phyloP scores from a whole-genome alignment of 176 grass and related monocot genomes.

The Bonia amplexicaulis region DNA sequence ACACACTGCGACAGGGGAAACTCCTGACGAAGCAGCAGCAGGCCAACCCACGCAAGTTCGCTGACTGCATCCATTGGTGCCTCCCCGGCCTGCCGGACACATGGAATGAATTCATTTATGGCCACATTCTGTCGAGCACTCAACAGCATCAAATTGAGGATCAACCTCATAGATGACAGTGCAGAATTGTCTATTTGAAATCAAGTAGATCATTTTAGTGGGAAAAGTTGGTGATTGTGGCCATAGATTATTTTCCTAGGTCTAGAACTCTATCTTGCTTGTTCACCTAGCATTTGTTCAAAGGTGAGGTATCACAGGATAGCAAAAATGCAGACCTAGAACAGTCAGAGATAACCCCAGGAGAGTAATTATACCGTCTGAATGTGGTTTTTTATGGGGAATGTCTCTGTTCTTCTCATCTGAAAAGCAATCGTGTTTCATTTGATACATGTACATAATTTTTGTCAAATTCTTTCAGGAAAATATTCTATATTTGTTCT shows the following conservation, averaged over 20 bases:
- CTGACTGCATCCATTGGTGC: slow-evolving; percentile 93
- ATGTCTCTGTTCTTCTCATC: slow-evolving; percentile 13
- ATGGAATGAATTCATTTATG: slow-evolving; percentile 77
- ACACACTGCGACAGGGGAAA: slow-evolving; percentile 84
- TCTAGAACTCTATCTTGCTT: slow-evolving; percentile 40
- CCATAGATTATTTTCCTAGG: slow-evolving; percentile 37
- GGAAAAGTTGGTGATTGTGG: slow-evolving; percentile 23
- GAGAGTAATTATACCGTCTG: background rate
- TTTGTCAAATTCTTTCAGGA: background rate
- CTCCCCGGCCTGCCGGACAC: slow-evolving; percentile 63
- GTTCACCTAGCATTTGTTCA: slow-evolving; percentile 36
- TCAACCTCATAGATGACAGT: slow-evolving; percentile 43
- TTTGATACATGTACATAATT: slow-evolving; percentile 32
- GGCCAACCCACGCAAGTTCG: slow-evolving; percentile 56
- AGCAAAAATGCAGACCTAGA: slow-evolving; percentile 24
- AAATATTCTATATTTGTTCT: slow-evolving; percentile 7
- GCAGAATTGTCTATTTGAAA: slow-evolving; percentile 4
- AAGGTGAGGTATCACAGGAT: slow-evolving; percentile 27
- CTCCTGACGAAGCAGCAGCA: slow-evolving; percentile 68
- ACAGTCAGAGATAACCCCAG: background rate
- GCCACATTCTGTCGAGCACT: slow-evolving; percentile 42
- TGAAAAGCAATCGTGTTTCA: slow-evolving; percentile 10
- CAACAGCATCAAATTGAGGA: background rate
- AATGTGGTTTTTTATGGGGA: slow-evolving; percentile 11
- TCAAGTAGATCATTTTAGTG: slow-evolving; percentile 14